Conservation (phyloP, 1,284 basidiomycete species). For the Microbotryum intermedium region DNA sequence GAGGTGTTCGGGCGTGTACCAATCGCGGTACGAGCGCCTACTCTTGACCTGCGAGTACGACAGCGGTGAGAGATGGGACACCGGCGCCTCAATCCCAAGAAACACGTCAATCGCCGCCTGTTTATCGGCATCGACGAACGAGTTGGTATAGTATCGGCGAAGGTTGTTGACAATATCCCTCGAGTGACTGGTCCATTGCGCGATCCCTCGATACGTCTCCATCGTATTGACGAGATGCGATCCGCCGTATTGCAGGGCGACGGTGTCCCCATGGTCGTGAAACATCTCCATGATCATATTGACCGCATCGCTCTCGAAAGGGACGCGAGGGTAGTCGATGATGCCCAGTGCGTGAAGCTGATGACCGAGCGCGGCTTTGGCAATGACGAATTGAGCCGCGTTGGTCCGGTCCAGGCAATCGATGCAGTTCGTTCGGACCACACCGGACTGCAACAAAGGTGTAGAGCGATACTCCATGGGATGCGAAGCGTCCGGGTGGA, state of each 20-base stretch:
- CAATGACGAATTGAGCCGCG: constrained; percentile 95
- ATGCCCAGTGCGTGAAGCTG: constrained; percentile 92
- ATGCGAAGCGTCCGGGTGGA: neutral
- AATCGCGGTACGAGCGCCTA: constrained; percentile 59
- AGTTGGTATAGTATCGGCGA: constrained; percentile 91
- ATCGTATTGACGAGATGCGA: constrained; percentile 94
- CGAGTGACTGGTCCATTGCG: constrained; percentile 96
- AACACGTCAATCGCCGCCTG: constrained; percentile 97
- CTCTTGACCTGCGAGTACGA: constrained; percentile 29
- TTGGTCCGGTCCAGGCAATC: constrained; percentile 80
- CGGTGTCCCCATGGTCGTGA: constrained; percentile 59
- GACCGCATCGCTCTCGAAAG: constrained; percentile 90
- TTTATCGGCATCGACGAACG: constrained; percentile 90
- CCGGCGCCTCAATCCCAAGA: constrained; percentile 56
- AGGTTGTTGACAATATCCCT: constrained; percentile 96
- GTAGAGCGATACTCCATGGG: constrained; percentile 34
- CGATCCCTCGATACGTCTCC: constrained; percentile 90
- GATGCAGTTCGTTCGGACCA: constrained; percentile 77
- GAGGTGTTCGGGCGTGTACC: constrained; percentile 68
- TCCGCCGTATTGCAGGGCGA: constrained; percentile 93
- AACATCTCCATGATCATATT: constrained; percentile 99
- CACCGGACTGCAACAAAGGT: constrained; percentile 65
- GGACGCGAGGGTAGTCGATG: constrained; percentile 69
- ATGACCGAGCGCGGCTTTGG: constrained; percentile 88
- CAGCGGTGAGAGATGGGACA: neutral